Percentiles rank a stretch among this genome's conserved stretches.
Evolutionary conservation across 2,329 filamentous ascomycete genomes (phyloP).

Genomic region (Huntiella savannae): DNA sequence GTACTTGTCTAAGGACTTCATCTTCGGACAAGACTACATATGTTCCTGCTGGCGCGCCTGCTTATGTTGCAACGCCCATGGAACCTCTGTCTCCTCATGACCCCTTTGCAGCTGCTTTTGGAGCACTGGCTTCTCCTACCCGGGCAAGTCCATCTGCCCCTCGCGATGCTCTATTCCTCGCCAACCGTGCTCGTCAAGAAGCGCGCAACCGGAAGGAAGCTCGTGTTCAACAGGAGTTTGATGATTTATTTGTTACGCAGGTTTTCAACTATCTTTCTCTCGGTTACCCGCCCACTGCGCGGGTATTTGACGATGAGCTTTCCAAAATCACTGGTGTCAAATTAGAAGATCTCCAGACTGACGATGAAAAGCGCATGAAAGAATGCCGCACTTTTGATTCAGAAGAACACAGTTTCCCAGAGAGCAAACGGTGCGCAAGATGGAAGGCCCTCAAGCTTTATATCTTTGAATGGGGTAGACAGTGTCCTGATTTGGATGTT

Average conservation of each 20-base stretch:
- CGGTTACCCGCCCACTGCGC: conserved; percentile 73
- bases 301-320: conserved; percentile 68
- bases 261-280: conserved; percentile 94
- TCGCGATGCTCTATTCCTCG: conserved; percentile 3
- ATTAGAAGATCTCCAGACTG: conserved; percentile 47
- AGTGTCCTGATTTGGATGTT: conserved; percentile 56
- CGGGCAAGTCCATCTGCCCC: background rate
- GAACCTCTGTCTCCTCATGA: conserved; percentile 16
- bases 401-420: conserved; percentile 15
- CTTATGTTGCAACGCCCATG: conserved; percentile 9
- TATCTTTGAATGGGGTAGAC: conserved; percentile 73
- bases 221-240: conserved; percentile 47
- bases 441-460: conserved; percentile 76
- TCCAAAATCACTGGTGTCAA: conserved; percentile 58
- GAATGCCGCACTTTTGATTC: conserved; percentile 54
- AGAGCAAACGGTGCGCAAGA: conserved; percentile 36
- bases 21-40: conserved; percentile 6
- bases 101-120: conserved; percentile 24
- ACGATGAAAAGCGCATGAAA: conserved; percentile 43
- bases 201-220: conserved; percentile 28
- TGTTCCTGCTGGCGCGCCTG: conserved; percentile 3
- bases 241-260: conserved; percentile 74
- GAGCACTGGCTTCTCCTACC: background rate
- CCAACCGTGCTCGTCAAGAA: conserved; percentile 1
- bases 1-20: conserved; percentile 35